phyloP scores from a whole-genome alignment of 2,329 filamentous ascomycete genomes.

The Penicillium verrucosum region DNA sequence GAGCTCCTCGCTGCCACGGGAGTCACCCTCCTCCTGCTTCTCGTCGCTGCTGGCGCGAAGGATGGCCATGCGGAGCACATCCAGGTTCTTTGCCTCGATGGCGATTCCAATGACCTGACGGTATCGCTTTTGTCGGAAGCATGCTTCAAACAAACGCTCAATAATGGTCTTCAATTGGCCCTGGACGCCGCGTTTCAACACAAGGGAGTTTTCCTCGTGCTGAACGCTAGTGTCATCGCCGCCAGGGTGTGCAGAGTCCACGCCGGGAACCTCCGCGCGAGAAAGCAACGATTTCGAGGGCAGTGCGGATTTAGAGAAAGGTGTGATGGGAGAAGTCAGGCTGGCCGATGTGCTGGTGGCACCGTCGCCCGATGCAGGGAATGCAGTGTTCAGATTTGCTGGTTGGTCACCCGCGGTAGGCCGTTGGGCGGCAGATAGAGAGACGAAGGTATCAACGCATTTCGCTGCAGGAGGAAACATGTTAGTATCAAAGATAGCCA shows the following conservation, averaged over 20 bases:
- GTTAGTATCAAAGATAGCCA: not conserved
- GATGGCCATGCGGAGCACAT: slow-evolving; percentile 82
- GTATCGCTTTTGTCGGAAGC: slow-evolving; percentile 80
- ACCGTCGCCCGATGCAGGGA: slow-evolving; percentile 64
- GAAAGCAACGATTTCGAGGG: slow-evolving; percentile 95
- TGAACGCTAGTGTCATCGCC: slow-evolving; percentile 55
- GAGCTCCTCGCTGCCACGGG: slow-evolving; percentile 73
- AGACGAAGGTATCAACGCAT: slow-evolving; percentile 97
- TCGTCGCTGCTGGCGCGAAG: slow-evolving; percentile 84
- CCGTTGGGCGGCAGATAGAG: slow-evolving; percentile 62
- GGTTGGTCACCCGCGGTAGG: slow-evolving; percentile 52
- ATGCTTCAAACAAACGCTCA: slow-evolving; percentile 85
- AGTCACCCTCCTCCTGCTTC: slow-evolving; percentile 61
- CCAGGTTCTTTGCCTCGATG: slow-evolving; percentile 87
- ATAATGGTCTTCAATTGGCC: slow-evolving; percentile 79
- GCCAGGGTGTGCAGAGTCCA: slow-evolving; percentile 55
- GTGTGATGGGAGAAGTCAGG: slow-evolving; percentile 83
- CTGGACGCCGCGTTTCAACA: slow-evolving; percentile 70
- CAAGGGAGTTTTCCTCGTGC: slow-evolving; percentile 58
- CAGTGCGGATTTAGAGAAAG: slow-evolving; percentile 89
- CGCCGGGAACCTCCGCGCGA: slow-evolving; percentile 64
- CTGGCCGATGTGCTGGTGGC: slow-evolving; percentile 62
- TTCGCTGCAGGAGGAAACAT: slow-evolving; percentile 55
- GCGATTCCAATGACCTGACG: slow-evolving; percentile 96
- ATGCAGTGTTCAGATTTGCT: slow-evolving; percentile 75